These are phyloP conservation scores for Trichoderma asperellum DNA, from an alignment of 2,329 filamentous ascomycete genomes.

Conservation along the genomic window DNA sequence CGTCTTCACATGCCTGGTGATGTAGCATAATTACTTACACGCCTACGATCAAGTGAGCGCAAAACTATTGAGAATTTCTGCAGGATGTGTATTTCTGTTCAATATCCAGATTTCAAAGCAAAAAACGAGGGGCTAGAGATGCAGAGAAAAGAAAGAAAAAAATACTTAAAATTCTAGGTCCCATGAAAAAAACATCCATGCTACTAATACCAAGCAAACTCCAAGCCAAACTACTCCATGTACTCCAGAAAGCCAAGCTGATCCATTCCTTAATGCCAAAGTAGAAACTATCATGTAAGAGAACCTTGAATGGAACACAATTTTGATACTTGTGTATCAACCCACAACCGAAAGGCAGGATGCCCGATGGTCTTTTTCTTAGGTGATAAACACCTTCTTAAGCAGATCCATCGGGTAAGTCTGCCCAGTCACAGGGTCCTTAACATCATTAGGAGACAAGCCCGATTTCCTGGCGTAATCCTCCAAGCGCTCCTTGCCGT, in stretches of 20 bases:
- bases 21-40: too few species aligned
- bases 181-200: background rate
- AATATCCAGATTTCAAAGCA: background rate
- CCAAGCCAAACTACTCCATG: background rate
- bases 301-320: background rate
- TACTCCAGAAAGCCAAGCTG: background rate
- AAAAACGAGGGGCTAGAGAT: background rate
- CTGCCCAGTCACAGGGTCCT: slow-evolving; percentile 77
- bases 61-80: background rate
- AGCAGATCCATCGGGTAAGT: slow-evolving; percentile 64
- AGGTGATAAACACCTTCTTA: slow-evolving; percentile 92
- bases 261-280: background rate
- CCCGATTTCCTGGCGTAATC: slow-evolving; percentile 81
- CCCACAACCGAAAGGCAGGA: background rate
- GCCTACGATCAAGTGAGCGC: background rate
- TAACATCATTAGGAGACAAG: slow-evolving; percentile 66
- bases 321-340: background rate
- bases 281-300: background rate
- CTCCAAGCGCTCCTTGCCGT: slow-evolving; percentile 73
- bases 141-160: background rate
- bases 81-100: background rate
- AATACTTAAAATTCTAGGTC: background rate
- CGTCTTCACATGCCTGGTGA: background rate
- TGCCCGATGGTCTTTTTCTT: slow-evolving; percentile 29
- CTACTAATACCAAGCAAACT: background rate